Percentiles rank a stretch among this genome's conserved stretches.
Conservation (phyloP, 129 eudicot genomes). For the Centaurea solstitialis region DNA sequence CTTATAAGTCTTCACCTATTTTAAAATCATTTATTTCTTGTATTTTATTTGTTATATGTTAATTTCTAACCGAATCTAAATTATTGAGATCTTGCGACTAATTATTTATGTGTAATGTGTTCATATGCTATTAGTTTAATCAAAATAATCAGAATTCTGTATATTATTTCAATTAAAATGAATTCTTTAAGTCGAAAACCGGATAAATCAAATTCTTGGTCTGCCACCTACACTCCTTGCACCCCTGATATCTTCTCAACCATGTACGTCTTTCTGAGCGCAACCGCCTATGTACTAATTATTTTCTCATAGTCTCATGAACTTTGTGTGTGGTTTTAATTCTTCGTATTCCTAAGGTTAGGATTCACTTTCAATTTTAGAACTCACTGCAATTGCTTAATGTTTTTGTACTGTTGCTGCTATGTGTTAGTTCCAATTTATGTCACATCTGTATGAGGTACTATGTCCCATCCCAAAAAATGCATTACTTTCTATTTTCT, state of each 20-base stretch:
- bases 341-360: background rate
- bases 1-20: too few species aligned
- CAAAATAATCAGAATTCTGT: too few species aligned
- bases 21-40: too few species aligned
- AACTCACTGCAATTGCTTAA: background rate
- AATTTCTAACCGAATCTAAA: too few species aligned
- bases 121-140: too few species aligned
- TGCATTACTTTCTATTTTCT: background rate
- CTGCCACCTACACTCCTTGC: background rate
- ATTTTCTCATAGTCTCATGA: background rate
- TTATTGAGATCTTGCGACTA: too few species aligned
- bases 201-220: too few species aligned
- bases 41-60: too few species aligned
- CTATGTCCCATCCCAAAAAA: background rate
- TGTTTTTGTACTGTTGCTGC: slow-evolving; percentile 6
- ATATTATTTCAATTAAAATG: too few species aligned
- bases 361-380: slow-evolving; percentile 2
- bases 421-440: slow-evolving; percentile 2
- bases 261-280: background rate
- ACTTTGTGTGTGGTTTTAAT: background rate
- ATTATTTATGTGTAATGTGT: too few species aligned
- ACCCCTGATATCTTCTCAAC: background rate
- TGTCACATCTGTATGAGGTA: background rate
- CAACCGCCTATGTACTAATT: background rate
- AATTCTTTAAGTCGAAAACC: too few species aligned